Evolutionary conservation across 495 filamentous ascomycete species (phyloP), one percentile per base, ranked within the genome.

Genomic region (Xylaria telfairii): DNA sequence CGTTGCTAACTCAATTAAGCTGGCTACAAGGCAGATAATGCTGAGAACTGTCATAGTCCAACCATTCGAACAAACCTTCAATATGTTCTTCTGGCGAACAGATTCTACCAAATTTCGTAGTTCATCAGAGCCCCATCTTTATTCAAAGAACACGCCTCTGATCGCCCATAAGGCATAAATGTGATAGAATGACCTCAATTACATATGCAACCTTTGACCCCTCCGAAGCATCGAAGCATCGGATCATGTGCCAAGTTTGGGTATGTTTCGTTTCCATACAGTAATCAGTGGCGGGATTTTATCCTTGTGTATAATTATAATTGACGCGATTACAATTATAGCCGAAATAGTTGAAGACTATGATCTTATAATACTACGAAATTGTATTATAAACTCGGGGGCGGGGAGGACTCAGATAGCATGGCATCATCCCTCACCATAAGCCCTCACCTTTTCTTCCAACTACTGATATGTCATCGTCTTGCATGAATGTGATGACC

Each of bases 401-500:
- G 41, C 21, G 26, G 60, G 9, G 10, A 30, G 41, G 26, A 10
- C 9, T 5, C 24, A 54, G 6, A 39, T 66, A 34, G 5, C 3
- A 17, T 8, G n/a, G 12, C 24, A 9, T 54, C 47, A 41, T 47
- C 46, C 26, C 30, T 54, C 30, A 54, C 46, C 47, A 19, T 51
- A 24, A 65, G 19, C 30, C 44, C 46, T 49, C 62, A 34, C 62
- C 28, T 65, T 39, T 21, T 39, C 47, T 28, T 53, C 49, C 32
- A 47, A 19, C n/a, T 28, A 41, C 12, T 19, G 7, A 28, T 51
- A 66, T 54, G n/a, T 53, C 47, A 47, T 51, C 39, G 9, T 13
- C 10, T 6, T 41, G 64, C 64, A 66, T 66, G 30, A 54, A 66
- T 66, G 47, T 66, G 47, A 54, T 19, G n/a, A 66, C 3, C 28